Evolutionary conservation across 305 asterid species (phyloP).

Genomic region (Fraxinus paxiana): DNA sequence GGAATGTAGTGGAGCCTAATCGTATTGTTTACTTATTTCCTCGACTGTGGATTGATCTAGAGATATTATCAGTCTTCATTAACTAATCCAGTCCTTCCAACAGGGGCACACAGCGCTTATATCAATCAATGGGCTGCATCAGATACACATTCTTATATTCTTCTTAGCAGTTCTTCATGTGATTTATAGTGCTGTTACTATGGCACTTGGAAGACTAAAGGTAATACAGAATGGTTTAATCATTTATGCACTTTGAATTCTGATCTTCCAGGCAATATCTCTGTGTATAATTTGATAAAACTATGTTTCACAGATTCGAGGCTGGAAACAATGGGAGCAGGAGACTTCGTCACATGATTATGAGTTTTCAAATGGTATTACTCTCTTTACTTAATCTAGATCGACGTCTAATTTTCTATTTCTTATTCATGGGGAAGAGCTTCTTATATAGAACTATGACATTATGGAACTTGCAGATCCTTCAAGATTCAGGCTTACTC

Average conservation of each 20-base stretch:
- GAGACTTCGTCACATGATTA: constrained; percentile 72
- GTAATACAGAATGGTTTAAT: constrained; percentile 25
- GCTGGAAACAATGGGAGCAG: constrained; percentile 91
- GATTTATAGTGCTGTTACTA: constrained; percentile 56
- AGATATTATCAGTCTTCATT: not conserved
- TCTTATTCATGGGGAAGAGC: not conserved
- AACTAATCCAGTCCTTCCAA: not conserved
- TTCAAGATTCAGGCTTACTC: constrained; percentile 78
- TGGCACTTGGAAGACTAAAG: constrained; percentile 70
- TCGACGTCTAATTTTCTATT: not conserved
- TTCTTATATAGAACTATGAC: constrained; percentile 8
- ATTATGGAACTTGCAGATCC: constrained; percentile 55
- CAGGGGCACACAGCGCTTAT: constrained; percentile 52
- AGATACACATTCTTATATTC: constrained; percentile 68
- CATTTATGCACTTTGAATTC: not conserved
- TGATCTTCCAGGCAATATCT: not conserved
- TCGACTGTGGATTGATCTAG: not conserved
- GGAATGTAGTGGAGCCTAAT: not conserved
- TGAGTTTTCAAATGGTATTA: constrained; percentile 74
- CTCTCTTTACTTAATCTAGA: not conserved
- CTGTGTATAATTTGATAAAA: not conserved
- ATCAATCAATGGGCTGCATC: constrained; percentile 58
- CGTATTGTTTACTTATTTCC: not conserved
- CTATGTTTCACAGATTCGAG: constrained; percentile 54
- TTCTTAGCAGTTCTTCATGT: constrained; percentile 64